Base-by-base conservation (phyloP, 495 filamentous ascomycete species). In the Tuber magnatum region DNA sequence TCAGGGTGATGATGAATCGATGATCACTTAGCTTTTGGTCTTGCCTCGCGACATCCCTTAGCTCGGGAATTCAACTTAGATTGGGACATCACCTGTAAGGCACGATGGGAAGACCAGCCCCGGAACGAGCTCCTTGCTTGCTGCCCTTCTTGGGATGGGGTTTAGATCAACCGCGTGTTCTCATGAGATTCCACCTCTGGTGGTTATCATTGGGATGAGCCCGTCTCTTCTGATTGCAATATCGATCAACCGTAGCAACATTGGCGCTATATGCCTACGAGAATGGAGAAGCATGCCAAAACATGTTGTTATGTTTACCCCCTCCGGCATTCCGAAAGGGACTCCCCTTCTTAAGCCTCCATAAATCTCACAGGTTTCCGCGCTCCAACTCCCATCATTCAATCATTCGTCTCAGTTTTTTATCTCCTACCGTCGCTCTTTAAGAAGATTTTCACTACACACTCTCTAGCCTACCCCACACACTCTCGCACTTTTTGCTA, bases 371-470 rank as follows among this genome's bases (percentile, higher is more conserved):
- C 28, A 65, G 48, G 32, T 16, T 77, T 72, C 65, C 77, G 71
- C 56, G 22, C n/a, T 74, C 28, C 44, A 70, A 51, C 61, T 28
- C 69, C 70, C 61, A 72, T 73, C 48, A 43, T 43, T 77, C 77
- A 71, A 51, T 74, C 72, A 40, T 46, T 78, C 71, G 69, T 61
- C 32, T 72, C 56, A 43, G 41, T 7, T 40, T 77, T 74, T 78
- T 68, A 42, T 69, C 74, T 78, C 56, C 22, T 74, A 69, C 44
- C 72, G 77, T 78, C 77, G 77, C 75, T 79, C 77, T 61, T 79
- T 79, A 79, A 69, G 71, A n/a, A 56, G n/a, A 0, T 79, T 79
- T 74, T 41, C 56, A 46, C 69, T 38, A 72, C 48, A 79, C 70
- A 41, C 28, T 42, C 32, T 6, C 68, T 28, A 9, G 70, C 18